Base-by-base conservation (phyloP, 108 stramenopile genomes). In the Nitzschia palea region DNA sequence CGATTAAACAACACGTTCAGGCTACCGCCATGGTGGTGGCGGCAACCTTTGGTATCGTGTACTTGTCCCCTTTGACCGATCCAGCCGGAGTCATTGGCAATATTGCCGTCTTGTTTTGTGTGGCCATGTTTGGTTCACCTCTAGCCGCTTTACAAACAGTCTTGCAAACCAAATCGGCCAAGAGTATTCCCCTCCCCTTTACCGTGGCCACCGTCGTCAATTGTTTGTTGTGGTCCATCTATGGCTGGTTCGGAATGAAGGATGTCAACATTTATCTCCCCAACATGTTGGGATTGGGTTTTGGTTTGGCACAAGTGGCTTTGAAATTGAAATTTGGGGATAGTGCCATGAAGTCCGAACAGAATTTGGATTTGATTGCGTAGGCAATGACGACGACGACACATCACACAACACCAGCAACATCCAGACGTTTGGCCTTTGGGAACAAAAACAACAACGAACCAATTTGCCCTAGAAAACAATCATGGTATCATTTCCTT, bases 261-360 rank as follows among this genome's bases (percentile, higher is more conserved):
- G 93, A 94, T 72, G 77, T 80, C 48, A 89, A 88, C 51, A 81
- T 94, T 14, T 89, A 84, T 60, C 70, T 89, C 47, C 89, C 93
- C 0, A 91, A 87, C 57, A 32, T 88, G 3, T 33, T 94, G 53
- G 93, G 93, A 4, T 61, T 94, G 15, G 59, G 61, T 17, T 91
- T 68, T 65, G 84, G 84, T 18, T 25, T 89, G 40, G 70, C 77
- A 27, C 93, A 94, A 51, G 55, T 94, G 15, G 77, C 40, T 4
- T 60, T 94, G 59, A 91, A 89, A 47, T 35, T 83, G 2, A 17
- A 76, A 15, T 91, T 68, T 75, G 87, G 86, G 2, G 59, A 68
- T 72, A 73, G 78, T 3, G 9, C 20, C 5, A 25, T n/a, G 0
- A 40, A 43, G 59, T 31, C 35, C 22, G 40, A 40, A 20, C 23